phyloP scores from a whole-genome alignment of 2,329 filamentous ascomycete species.

The Xenoacremonium recifei region DNA sequence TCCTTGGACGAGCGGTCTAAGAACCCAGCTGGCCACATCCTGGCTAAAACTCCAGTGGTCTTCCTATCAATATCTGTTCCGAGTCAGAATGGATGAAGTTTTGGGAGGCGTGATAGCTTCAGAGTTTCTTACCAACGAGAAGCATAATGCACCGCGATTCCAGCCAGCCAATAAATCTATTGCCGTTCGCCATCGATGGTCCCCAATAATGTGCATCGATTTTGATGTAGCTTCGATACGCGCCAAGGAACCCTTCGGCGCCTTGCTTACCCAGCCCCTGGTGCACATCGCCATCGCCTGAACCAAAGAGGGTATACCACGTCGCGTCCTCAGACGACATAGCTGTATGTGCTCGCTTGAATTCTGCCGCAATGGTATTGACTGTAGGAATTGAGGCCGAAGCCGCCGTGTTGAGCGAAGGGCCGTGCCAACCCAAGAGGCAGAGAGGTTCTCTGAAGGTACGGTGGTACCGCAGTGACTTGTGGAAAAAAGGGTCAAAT shows the following conservation, averaged over 20 bases:
- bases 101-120: too few relatives aligned
- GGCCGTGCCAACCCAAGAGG: slow-evolving; percentile 61
- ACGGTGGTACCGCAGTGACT: slow-evolving; percentile 49
- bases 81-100: slow-evolving; percentile 5
- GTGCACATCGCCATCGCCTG: neutral
- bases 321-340: slow-evolving; percentile 35
- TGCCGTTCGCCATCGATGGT: slow-evolving; percentile 51
- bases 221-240: slow-evolving; percentile 55
- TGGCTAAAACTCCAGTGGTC: slow-evolving; percentile 48
- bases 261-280: slow-evolving; percentile 17
- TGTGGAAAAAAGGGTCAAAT: slow-evolving; percentile 61
- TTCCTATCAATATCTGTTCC: slow-evolving; percentile 52
- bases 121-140: slow-evolving; percentile 47
- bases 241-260: slow-evolving; percentile 47
- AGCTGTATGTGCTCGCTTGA: slow-evolving; percentile 43
- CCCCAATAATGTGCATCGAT: slow-evolving; percentile 68
- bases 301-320: slow-evolving; percentile 43
- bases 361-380: slow-evolving; percentile 48
- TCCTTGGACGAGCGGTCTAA: slow-evolving; percentile 30
- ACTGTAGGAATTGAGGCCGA: slow-evolving; percentile 54
- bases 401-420: slow-evolving; percentile 58
- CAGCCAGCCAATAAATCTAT: slow-evolving; percentile 59
- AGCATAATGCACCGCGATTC: slow-evolving; percentile 59
- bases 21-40: slow-evolving; percentile 64
- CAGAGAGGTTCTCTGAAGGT: slow-evolving; percentile 60